These are phyloP conservation scores for Ophiostoma populinum DNA, from an alignment of 2,329 filamentous ascomycete genomes.

Conservation along the genomic window DNA sequence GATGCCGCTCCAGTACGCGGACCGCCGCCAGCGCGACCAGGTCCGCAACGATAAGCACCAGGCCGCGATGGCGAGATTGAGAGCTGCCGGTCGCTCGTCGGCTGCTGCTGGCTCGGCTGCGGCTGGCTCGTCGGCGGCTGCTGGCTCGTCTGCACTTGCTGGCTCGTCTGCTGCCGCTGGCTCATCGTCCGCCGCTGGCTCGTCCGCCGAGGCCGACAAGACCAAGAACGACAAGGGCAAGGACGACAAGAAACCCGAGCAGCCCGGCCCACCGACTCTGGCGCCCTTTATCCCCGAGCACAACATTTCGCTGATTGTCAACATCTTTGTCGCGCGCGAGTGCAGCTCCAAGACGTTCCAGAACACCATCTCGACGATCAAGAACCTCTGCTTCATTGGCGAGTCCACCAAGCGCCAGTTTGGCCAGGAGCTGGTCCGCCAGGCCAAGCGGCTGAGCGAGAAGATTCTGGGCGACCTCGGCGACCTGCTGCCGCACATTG, in stretches of 20 bases:
- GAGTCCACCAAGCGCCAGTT: slow-evolving; percentile 78
- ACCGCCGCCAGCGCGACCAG: slow-evolving; percentile 67
- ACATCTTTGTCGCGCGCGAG: slow-evolving; percentile 87
- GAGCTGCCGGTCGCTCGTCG: too few relatives aligned
- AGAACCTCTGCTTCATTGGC: slow-evolving; percentile 90
- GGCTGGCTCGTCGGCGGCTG: too few relatives aligned
- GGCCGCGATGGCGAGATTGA: too few relatives aligned
- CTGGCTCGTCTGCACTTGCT: too few relatives aligned
- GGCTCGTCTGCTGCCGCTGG: too few relatives aligned
- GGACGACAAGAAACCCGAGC: slow-evolving; percentile 19
- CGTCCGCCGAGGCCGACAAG: too few relatives aligned
- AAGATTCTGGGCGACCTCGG: slow-evolving; percentile 73
- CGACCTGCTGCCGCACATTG: slow-evolving; percentile 70
- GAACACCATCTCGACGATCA: slow-evolving; percentile 95
- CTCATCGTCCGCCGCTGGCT: too few relatives aligned
- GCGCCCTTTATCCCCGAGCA: slow-evolving; percentile 75
- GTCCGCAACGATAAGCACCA: slow-evolving; percentile 16
- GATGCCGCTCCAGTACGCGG: slow-evolving; percentile 61
- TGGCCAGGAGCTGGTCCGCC: slow-evolving; percentile 77
- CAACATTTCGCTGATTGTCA: slow-evolving; percentile 86
- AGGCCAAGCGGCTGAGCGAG: slow-evolving; percentile 70
- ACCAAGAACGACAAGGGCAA: neutral
- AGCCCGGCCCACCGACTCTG: slow-evolving; percentile 35
- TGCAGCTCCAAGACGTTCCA: slow-evolving; percentile 97
- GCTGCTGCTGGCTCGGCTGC: too few relatives aligned